phyloP scores from a whole-genome alignment of 2,329 filamentous ascomycete species.

The Aspergillus sergii region DNA sequence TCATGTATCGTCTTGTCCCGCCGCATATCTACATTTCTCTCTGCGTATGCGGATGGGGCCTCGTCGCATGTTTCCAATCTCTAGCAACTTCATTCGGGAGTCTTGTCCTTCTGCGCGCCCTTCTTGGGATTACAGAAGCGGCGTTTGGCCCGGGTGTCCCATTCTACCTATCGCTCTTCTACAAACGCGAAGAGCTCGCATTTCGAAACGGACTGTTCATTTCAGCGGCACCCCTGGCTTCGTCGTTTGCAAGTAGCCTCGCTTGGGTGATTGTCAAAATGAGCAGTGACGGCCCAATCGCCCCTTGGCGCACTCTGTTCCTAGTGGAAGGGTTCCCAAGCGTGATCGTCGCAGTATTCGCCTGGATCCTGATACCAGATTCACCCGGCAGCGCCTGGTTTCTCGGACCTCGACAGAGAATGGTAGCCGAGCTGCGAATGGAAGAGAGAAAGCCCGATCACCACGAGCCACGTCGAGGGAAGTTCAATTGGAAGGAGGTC shows the following conservation, averaged over 20 bases:
- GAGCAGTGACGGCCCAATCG: conserved; percentile 67
- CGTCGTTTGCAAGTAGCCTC: conserved; percentile 73
- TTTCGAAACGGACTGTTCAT: conserved; percentile 85
- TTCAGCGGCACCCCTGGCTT: conserved; percentile 67
- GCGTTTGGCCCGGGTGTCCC: conserved; percentile 66
- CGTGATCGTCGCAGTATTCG: conserved; percentile 71
- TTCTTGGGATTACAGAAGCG: conserved; percentile 61
- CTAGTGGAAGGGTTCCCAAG: conserved; percentile 84
- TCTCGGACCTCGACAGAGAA: conserved; percentile 64
- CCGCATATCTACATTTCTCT: conserved; percentile 63
- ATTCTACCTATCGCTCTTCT: conserved; percentile 67
- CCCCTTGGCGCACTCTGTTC: conserved; percentile 84
- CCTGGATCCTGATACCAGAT: conserved; percentile 77
- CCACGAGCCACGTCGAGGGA: conserved; percentile 32
- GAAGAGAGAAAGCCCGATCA: conserved; percentile 51
- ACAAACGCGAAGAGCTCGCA: conserved; percentile 71
- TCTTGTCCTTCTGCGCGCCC: conserved; percentile 48
- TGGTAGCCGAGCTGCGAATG: conserved; percentile 71
- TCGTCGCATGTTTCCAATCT: conserved; percentile 74
- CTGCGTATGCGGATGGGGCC: conserved; percentile 75
- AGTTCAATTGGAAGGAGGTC: conserved; percentile 60
- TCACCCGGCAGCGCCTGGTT: conserved; percentile 67
- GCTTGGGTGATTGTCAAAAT: conserved; percentile 75
- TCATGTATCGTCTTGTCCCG: conserved; percentile 62
- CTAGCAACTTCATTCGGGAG: conserved; percentile 64